Evolutionary conservation across 352 stramenopile genomes (phyloP).

Genomic region (Phytophthora niederhauseri): DNA sequence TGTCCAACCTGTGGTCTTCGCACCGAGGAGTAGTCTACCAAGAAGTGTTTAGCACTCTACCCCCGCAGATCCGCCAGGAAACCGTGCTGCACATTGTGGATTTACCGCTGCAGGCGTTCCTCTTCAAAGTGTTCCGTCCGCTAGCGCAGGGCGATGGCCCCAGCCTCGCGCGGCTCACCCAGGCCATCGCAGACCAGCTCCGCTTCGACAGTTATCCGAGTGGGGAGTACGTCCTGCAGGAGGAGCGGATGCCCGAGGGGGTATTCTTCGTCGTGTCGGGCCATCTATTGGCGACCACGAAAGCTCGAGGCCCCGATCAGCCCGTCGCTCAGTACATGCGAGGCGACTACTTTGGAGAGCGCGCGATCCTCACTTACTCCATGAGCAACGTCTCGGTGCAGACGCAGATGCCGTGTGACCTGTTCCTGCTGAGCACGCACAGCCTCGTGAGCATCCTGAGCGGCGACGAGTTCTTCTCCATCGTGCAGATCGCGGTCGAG

Average conservation of each 20-base stretch:
- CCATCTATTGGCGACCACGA: constrained; percentile 35
- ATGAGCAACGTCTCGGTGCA: constrained; percentile 52
- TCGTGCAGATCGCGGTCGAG: constrained; percentile 18
- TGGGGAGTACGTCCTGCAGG: constrained; percentile 48
- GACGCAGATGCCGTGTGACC: constrained; percentile 53
- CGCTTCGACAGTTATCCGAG: constrained; percentile 59
- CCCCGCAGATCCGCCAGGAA: constrained; percentile 47
- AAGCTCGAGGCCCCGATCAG: not conserved
- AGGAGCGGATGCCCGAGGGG: constrained; percentile 47
- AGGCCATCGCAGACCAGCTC: constrained; percentile 32
- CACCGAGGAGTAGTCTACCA: constrained; percentile 63
- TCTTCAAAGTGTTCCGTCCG: constrained; percentile 32
- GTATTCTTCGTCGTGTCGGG: constrained; percentile 72
- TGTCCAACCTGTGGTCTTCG: constrained; percentile 63
- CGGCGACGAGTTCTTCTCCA: constrained; percentile 26
- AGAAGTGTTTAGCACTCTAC: constrained; percentile 52
- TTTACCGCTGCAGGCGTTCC: constrained; percentile 40
- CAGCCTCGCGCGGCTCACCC: constrained; percentile 16
- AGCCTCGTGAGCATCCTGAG: constrained; percentile 18
- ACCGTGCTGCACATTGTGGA: constrained; percentile 56
- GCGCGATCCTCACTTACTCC: constrained; percentile 45
- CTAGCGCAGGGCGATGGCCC: constrained; percentile 24
- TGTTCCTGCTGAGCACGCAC: constrained; percentile 51
- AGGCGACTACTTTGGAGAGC: constrained; percentile 60
- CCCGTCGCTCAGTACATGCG: constrained; percentile 18